Evolutionary conservation across 139 green algal genomes (phyloP), one percentile per base, ranked within the genome.

Genomic region (Picochlorum costavermella): DNA sequence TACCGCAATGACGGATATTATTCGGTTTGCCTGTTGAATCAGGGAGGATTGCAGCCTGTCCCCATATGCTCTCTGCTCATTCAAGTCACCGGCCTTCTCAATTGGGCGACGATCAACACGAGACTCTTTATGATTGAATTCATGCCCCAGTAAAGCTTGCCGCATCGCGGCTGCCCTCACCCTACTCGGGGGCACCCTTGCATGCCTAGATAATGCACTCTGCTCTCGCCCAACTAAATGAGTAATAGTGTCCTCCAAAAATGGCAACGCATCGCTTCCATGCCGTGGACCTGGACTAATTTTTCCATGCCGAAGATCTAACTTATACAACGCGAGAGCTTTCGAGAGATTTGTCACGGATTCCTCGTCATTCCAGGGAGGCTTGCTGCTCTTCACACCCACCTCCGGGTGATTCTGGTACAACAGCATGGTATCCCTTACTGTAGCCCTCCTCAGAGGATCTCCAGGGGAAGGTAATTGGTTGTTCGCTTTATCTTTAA

Each of bases 21-120:
- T 31, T 57, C 12, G 12, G 58, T 64, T 64, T 50, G 58, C 58
- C 58, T 64, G 20, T 6, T 53, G 46, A 5, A 53, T 23, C 46
- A 53, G 12, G 5, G 46, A 53, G n/a, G 17, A 40, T 40, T 40
- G 33, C 33, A 40, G 11, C 11, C 33, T 40, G 33, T 40, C 33
- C 33, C 33, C 33, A 40, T 40, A 13, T 40, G 33, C 8, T 40
- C 33, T 40, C 33, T 40, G 33, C 11, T 40, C 33, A 8, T 40
- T 40, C 33, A 40, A 8, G 3, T 40, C 33, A 6, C 11, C 33
- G 33, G 33, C 8, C 33, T 40, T 40, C 33, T 40, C 33, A 40
- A 40, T 40, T 8, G 33, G 0, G 33, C 5, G 33, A 40, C 33
- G 9, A 40, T 8, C 33, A 40, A 40, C 33, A 40, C 6, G 33